These are phyloP conservation scores for Aphanomyces invadans DNA, from an alignment of 352 stramenopile genomes.

Conservation along the genomic window DNA sequence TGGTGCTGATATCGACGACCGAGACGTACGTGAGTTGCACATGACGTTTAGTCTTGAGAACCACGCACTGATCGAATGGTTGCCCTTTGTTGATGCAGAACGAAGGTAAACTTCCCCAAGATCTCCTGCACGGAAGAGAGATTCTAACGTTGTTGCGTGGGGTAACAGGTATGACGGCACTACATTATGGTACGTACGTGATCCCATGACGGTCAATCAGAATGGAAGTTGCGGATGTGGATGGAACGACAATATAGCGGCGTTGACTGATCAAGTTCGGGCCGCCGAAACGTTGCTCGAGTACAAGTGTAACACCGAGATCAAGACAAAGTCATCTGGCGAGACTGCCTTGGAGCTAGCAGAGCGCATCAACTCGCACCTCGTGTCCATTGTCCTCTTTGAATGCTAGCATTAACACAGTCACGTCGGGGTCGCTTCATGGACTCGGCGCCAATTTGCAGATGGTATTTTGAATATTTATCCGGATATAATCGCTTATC, in stretches of 20 bases:
- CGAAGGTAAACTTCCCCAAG: slow-evolving; percentile 6
- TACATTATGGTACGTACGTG: slow-evolving; percentile 60
- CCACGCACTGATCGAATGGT: too few species aligned
- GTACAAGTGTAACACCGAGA: slow-evolving; percentile 53
- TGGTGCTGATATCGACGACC: slow-evolving; percentile 73
- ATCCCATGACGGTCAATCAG: too few species aligned
- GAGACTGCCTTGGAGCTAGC: slow-evolving; percentile 74
- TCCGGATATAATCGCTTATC: too few species aligned
- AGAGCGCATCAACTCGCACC: slow-evolving; percentile 57
- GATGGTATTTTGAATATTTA: too few species aligned
- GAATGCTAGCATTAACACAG: slow-evolving; percentile 11
- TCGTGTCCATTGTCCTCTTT: slow-evolving; percentile 63
- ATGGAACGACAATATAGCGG: slow-evolving; percentile 31
- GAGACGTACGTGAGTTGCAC: slow-evolving; percentile 46
- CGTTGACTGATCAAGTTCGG: slow-evolving; percentile 53
- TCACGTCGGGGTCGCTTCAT: too few species aligned
- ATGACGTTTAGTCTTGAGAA: too few species aligned
- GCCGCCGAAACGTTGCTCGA: slow-evolving; percentile 60
- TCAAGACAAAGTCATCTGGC: slow-evolving; percentile 51
- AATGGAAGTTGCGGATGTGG: slow-evolving; percentile 1
- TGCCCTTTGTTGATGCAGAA: background rate
- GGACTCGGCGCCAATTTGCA: too few species aligned
- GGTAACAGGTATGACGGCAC: slow-evolving; percentile 44
- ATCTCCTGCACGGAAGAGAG: too few species aligned
- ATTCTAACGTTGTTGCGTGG: background rate